Conservation (phyloP, 345 rosid genomes). For the Citrus sinensis region DNA sequence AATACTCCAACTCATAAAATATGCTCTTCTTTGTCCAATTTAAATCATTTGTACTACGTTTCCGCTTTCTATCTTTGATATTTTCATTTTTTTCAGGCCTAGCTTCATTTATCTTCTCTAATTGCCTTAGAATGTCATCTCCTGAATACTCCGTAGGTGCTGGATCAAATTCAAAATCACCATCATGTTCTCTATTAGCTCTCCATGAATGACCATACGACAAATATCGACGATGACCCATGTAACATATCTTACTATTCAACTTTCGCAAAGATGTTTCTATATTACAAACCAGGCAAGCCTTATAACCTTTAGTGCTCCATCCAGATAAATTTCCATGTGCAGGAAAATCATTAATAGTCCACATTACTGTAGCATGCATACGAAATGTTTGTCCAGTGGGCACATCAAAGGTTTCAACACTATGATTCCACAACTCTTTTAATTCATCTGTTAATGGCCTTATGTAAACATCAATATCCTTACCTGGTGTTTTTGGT, state of each 20-base stretch:
- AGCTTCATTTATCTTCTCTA: too few species aligned
- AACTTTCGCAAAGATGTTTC: neutral
- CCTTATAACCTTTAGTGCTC: neutral
- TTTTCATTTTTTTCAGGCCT: neutral
- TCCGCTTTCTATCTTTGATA: neutral
- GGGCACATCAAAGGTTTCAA: neutral
- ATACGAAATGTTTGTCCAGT: neutral
- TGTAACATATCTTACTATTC: neutral
- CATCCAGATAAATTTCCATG: neutral
- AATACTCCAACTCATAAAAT: neutral
- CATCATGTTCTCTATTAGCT: neutral
- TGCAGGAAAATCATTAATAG: neutral
- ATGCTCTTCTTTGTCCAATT: neutral
- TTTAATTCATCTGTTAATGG: neutral
- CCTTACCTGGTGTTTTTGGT: too few species aligned
- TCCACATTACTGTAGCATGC: neutral
- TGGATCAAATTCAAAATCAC: neutral
- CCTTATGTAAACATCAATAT: neutral
- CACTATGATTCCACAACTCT: neutral
- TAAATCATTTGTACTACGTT: neutral
- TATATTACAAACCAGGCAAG: neutral
- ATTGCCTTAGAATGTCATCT: neutral
- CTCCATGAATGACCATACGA: neutral
- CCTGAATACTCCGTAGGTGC: neutral
- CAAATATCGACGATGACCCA: neutral